Conservation (phyloP, 352 stramenopile genomes). For the Pythium pyrilobum region DNA sequence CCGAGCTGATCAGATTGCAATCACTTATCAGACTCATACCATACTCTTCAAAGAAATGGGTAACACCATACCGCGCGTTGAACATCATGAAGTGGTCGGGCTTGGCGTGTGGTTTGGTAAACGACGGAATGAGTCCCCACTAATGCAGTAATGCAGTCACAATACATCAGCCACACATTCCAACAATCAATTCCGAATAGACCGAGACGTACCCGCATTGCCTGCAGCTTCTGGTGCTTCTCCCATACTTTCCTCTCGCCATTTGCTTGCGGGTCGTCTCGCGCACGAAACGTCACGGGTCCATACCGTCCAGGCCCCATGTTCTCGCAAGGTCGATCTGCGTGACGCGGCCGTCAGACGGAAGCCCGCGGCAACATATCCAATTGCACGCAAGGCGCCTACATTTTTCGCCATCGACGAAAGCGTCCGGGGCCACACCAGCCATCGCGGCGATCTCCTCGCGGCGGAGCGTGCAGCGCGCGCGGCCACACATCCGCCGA, state of each 20-base stretch:
- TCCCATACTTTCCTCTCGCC: slow-evolving; percentile 4
- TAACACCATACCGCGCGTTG: slow-evolving; percentile 74
- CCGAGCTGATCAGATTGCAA: slow-evolving; percentile 39
- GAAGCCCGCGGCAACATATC: too few relatives aligned
- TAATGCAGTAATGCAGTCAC: slow-evolving; percentile 22
- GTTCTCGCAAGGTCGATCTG: slow-evolving; percentile 74
- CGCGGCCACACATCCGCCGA: slow-evolving; percentile 78
- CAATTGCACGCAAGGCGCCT: too few relatives aligned
- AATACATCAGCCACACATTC: not conserved
- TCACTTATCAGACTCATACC: too few relatives aligned
- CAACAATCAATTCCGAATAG: not conserved
- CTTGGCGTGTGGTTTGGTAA: slow-evolving; percentile 67
- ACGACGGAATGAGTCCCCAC: slow-evolving; percentile 81
- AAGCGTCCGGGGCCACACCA: slow-evolving; percentile 37
- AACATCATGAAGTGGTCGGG: slow-evolving; percentile 86
- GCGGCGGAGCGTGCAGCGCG: slow-evolving; percentile 52
- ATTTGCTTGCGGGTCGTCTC: not conserved
- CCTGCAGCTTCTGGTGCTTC: slow-evolving; percentile 33
- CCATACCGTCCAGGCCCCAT: slow-evolving; percentile 68
- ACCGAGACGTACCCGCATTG: slow-evolving; percentile 37
- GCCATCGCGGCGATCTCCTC: slow-evolving; percentile 46
- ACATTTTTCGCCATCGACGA: slow-evolving; percentile 78
- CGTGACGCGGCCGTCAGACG: not conserved
- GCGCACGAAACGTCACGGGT: slow-evolving; percentile 38
- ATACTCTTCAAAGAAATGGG: too few relatives aligned